Evolutionary conservation across 345 rosid genomes (phyloP).

Genomic region (Populus tremula): DNA sequence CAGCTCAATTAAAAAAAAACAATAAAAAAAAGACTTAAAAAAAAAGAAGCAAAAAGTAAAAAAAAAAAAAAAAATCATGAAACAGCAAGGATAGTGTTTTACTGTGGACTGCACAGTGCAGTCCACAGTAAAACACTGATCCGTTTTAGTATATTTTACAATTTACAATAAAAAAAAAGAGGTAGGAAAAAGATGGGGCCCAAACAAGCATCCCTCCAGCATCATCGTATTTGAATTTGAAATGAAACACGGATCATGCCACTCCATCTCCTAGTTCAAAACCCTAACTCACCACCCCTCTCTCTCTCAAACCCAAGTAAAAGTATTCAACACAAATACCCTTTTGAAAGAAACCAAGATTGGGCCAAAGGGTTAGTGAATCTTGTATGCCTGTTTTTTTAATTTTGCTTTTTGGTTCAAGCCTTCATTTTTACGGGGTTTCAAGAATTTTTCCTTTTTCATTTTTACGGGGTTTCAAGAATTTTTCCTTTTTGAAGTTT

Average conservation of each 20-base stretch:
- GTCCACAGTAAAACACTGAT: no score
- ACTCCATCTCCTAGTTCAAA: neutral
- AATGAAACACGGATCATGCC: neutral
- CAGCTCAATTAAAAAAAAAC: no score
- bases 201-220: conserved; percentile 8
- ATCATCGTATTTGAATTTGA: conserved; percentile 21
- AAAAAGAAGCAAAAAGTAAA: no score
- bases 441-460: neutral
- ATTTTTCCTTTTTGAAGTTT: neutral
- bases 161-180: no score
- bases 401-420: neutral
- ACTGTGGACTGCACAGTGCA: no score
- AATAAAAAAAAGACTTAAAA: no score
- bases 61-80: no score
- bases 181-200: neutral
- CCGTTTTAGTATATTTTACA: no score
- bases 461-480: conserved; percentile 2
- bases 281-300: conserved; percentile 6
- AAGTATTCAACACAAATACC: neutral
- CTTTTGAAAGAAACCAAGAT: neutral
- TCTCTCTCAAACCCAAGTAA: neutral
- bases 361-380: neutral
- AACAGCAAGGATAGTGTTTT: no score
- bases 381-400: neutral
- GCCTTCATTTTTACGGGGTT: conserved; percentile 2